phyloP scores from a whole-genome alignment of 2,329 filamentous ascomycete genomes.

The Phaeomoniella chlamydospora region DNA sequence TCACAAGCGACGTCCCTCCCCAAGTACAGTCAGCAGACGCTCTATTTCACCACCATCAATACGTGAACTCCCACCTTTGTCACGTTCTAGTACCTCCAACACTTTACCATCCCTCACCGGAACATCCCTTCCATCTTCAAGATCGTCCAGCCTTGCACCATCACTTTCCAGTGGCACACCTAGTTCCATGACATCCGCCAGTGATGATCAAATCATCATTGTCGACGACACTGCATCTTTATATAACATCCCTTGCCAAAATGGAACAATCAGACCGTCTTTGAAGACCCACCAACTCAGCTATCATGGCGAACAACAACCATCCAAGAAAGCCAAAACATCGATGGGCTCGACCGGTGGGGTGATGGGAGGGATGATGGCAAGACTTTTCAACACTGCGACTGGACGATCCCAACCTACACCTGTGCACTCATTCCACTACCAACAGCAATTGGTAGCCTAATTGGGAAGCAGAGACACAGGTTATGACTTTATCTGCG shows the following conservation, averaged over 20 bases:
- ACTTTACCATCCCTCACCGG: slow-evolving; percentile 22
- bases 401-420: not conserved
- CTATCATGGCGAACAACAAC: not conserved
- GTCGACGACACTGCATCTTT: not conserved
- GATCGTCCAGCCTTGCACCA: slow-evolving; percentile 27
- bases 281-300: not conserved
- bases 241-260: no score
- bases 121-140: slow-evolving; percentile 23
- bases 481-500: no score
- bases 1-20: slow-evolving; percentile 22
- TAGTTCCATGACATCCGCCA: not conserved
- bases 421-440: not conserved
- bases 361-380: not conserved
- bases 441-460: not conserved
- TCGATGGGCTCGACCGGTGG: not conserved
- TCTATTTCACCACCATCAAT: slow-evolving; percentile 29
- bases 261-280: not conserved
- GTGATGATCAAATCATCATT: not conserved
- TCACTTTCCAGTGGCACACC: slow-evolving; percentile 22
- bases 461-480: no score
- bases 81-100: slow-evolving; percentile 23
- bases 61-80: slow-evolving; percentile 26
- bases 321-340: not conserved
- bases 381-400: not conserved
- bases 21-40: slow-evolving; percentile 16